Evolutionary conservation across 192 early-diverging fungal species (phyloP).

Genomic region (Phycomyces blakesleeanus): DNA sequence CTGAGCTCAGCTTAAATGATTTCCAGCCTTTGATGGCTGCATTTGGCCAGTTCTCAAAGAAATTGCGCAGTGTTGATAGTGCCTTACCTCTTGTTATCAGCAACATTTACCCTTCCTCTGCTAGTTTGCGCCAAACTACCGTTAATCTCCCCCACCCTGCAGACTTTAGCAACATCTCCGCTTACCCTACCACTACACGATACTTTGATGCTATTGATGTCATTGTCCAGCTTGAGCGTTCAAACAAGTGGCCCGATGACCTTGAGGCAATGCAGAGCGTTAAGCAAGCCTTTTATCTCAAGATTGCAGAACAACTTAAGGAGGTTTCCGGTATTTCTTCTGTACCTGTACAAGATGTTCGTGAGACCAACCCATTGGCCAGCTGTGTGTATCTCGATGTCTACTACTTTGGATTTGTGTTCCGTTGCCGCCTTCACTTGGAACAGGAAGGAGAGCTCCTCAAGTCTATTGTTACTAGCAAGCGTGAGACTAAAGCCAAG

Average conservation of each 20-base stretch:
- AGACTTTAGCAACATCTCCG: slow-evolving; percentile 38
- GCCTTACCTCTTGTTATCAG: slow-evolving; percentile 64
- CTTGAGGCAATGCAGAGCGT: slow-evolving; percentile 82
- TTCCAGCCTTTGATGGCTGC: slow-evolving; percentile 68
- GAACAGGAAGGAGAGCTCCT: slow-evolving; percentile 67
- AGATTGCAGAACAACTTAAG: slow-evolving; percentile 62
- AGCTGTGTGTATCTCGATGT: slow-evolving; percentile 66
- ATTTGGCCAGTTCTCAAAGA: slow-evolving; percentile 62
- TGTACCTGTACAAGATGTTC: slow-evolving; percentile 48
- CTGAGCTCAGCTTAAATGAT: slow-evolving; percentile 36
- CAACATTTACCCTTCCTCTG: slow-evolving; percentile 51
- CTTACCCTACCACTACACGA: slow-evolving; percentile 43
- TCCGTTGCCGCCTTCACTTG: slow-evolving; percentile 75
- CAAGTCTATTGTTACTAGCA: slow-evolving; percentile 47
- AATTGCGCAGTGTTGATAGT: slow-evolving; percentile 56
- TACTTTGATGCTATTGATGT: slow-evolving; percentile 74
- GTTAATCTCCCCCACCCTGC: slow-evolving; percentile 72
- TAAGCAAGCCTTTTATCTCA: slow-evolving; percentile 84
- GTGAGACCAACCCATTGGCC: slow-evolving; percentile 40
- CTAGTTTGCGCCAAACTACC: slow-evolving; percentile 70
- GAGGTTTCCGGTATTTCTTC: slow-evolving; percentile 41
- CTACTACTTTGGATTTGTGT: slow-evolving; percentile 67
- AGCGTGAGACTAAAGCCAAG: slow-evolving; percentile 39
- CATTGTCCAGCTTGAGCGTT: slow-evolving; percentile 78
- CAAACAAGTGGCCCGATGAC: slow-evolving; percentile 88